Percentiles rank a stretch among this genome's conserved stretches.
Conservation (phyloP, 2,329 filamentous ascomycete genomes). For the Aspergillus amoenus region DNA sequence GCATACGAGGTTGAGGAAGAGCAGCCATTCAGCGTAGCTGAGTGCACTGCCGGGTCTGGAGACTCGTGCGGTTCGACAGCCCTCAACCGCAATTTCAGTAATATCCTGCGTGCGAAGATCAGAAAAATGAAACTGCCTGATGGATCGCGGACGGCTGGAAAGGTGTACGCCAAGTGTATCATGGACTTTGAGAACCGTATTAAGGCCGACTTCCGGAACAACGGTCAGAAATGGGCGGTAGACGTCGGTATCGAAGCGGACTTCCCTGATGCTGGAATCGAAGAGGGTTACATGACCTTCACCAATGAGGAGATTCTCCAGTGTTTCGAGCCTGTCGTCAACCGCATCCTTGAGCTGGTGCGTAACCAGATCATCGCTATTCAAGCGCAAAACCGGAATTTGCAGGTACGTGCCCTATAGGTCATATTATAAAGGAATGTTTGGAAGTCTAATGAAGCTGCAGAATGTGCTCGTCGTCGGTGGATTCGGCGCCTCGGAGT, state of each 20-base stretch:
- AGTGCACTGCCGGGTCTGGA: conserved; percentile 95
- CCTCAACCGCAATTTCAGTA: conserved; percentile 96
- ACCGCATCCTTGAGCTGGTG: conserved; percentile 92
- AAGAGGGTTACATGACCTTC: conserved; percentile 99
- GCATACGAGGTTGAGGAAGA: conserved; percentile 99
- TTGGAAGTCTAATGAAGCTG: conserved; percentile 19
- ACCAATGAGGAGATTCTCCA: conserved; percentile 98
- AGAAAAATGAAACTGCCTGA: conserved; percentile 98
- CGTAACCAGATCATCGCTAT: conserved; percentile 99
- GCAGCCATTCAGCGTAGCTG: conserved; percentile 92
- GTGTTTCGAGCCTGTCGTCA: conserved; percentile 98
- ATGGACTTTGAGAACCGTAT: conserved; percentile 99
- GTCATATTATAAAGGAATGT: not conserved
- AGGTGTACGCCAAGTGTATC: conserved; percentile 98
- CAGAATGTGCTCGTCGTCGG: conserved; percentile 93
- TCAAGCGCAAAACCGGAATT: conserved; percentile 87
- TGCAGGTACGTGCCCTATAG: conserved; percentile 61
- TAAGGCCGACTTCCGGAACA: conserved; percentile 99
- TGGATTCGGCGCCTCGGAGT: conserved; percentile 97
- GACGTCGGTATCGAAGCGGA: conserved; percentile 98
- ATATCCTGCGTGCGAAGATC: conserved; percentile 96
- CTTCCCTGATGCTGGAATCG: conserved; percentile 95
- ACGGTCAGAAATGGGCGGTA: conserved; percentile 98
- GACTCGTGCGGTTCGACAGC: conserved; percentile 98
- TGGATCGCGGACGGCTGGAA: conserved; percentile 93